A percentile compares a stretch with the other conserved stretches of the same genome.
These are phyloP conservation scores for Cladosporium colombiae DNA, from an alignment of 2,329 filamentous ascomycete genomes.

Conservation along the genomic window DNA sequence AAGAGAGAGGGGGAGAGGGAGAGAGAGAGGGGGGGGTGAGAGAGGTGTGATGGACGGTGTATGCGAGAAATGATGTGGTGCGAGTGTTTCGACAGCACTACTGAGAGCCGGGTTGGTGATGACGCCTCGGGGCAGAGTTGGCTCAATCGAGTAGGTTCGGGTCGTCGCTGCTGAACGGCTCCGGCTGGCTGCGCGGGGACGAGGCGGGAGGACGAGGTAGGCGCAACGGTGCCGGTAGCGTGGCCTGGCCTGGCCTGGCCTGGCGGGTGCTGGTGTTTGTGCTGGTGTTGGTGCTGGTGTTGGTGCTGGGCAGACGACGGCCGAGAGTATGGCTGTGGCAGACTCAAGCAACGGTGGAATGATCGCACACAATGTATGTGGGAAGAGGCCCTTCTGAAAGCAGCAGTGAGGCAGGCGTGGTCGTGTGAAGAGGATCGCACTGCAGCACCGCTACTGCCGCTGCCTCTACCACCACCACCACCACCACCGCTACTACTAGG, in stretches of 20 bases:
- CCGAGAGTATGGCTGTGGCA: background rate
- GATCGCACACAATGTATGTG: background rate
- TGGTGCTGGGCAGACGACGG: background rate
- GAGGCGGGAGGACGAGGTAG: background rate
- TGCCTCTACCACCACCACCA: background rate
- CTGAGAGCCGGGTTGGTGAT: background rate
- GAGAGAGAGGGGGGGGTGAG: background rate
- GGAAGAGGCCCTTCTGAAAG: background rate
- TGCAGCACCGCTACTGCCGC: background rate
- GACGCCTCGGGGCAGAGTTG: slow-evolving; percentile 3
- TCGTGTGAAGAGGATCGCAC: background rate
- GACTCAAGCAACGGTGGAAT: background rate
- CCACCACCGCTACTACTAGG: background rate
- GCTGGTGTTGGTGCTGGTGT: too few relatives aligned
- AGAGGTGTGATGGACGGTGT: background rate
- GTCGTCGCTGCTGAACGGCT: background rate
- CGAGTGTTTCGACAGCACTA: background rate
- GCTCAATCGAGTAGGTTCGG: slow-evolving; percentile 7
- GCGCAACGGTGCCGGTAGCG: background rate
- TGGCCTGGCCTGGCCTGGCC: too few relatives aligned
- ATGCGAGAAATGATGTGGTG: background rate
- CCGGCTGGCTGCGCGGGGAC: slow-evolving; percentile 1
- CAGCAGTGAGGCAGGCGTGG: background rate
- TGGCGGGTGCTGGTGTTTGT: background rate
- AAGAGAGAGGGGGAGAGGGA: background rate